These are phyloP conservation scores for Penicillium sp. DNA, from an alignment of 2,329 filamentous ascomycete genomes.

Conservation along the genomic window DNA sequence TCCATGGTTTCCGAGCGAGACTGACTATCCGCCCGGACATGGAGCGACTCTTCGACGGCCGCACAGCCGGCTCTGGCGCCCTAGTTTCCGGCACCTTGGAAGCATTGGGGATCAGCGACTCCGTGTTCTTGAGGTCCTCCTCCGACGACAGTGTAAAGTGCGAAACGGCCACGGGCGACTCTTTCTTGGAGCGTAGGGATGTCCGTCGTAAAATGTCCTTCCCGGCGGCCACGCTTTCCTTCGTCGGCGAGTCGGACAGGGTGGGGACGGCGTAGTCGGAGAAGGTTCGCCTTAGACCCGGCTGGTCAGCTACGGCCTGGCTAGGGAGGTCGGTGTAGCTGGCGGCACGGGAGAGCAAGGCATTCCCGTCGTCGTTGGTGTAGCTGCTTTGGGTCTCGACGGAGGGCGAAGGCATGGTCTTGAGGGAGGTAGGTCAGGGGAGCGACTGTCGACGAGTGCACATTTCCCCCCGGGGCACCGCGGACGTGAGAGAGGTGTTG, in stretches of 20 bases:
- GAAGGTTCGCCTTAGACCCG: constrained; percentile 50
- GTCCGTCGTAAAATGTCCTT: constrained; percentile 44
- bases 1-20: constrained; percentile 53
- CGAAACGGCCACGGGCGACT: constrained; percentile 31
- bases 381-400: constrained; percentile 22
- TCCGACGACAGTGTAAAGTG: constrained; percentile 38
- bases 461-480: constrained; percentile 28
- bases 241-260: constrained; percentile 37
- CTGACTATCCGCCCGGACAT: constrained; percentile 52
- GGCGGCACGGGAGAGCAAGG: constrained; percentile 52
- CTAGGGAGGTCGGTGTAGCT: constrained; percentile 58
- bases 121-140: constrained; percentile 35
- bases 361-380: constrained; percentile 25
- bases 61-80: constrained; percentile 31
- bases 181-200: constrained; percentile 39
- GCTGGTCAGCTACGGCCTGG: constrained; percentile 33
- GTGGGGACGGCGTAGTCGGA: constrained; percentile 48
- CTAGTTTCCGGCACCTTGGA: constrained; percentile 27
- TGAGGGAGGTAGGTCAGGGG: constrained; percentile 19
- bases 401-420: constrained; percentile 36
- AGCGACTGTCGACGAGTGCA: constrained; percentile 24
- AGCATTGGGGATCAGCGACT: constrained; percentile 16
- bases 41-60: constrained; percentile 44
- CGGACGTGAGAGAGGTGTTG: constrained; percentile 24
- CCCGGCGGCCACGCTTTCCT: constrained; percentile 39